Evolutionary conservation across 2,329 filamentous ascomycete species (phyloP).

Genomic region (Chrysoporthe puriensis): DNA sequence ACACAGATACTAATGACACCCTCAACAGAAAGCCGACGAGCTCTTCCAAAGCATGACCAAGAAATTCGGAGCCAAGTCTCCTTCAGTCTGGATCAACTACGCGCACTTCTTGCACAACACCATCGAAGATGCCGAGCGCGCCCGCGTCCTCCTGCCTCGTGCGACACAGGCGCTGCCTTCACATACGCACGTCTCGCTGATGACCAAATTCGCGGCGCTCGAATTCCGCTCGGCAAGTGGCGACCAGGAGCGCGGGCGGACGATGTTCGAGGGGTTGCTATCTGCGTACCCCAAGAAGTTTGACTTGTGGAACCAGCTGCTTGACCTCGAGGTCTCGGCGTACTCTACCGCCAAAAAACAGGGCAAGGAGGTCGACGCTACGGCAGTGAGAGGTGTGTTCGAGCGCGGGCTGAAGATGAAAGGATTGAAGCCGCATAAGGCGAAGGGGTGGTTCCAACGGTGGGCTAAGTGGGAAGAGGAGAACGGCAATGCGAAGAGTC

Average conservation of each 20-base stretch:
- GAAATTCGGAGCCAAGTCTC: slow-evolving; percentile 81
- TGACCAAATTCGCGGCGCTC: slow-evolving; percentile 85
- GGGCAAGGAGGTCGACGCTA: slow-evolving; percentile 45
- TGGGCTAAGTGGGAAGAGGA: slow-evolving; percentile 90
- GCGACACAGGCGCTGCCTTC: slow-evolving; percentile 81
- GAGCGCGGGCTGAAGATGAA: slow-evolving; percentile 74
- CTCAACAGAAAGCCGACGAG: slow-evolving; percentile 75
- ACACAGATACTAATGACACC: slow-evolving; percentile 12
- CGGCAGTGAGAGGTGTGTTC: slow-evolving; percentile 74
- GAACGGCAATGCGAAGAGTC: slow-evolving; percentile 69
- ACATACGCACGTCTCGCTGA: slow-evolving; percentile 67
- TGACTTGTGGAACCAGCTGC: slow-evolving; percentile 89
- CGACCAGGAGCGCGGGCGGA: slow-evolving; percentile 87
- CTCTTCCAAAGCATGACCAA: slow-evolving; percentile 87
- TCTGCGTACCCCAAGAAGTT: slow-evolving; percentile 85
- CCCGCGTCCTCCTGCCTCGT: slow-evolving; percentile 76
- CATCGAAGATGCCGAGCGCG: slow-evolving; percentile 69
- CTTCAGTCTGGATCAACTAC: slow-evolving; percentile 91
- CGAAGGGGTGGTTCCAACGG: slow-evolving; percentile 85
- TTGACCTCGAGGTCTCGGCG: slow-evolving; percentile 79
- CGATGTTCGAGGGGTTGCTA: slow-evolving; percentile 88
- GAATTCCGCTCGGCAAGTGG: slow-evolving; percentile 86
- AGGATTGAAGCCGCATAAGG: slow-evolving; percentile 78
- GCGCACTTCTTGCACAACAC: slow-evolving; percentile 88
- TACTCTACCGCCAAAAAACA: slow-evolving; percentile 56